These are phyloP conservation scores for Colletotrichum sp. DNA, from an alignment of 2,329 filamentous ascomycete species.

Conservation along the genomic window DNA sequence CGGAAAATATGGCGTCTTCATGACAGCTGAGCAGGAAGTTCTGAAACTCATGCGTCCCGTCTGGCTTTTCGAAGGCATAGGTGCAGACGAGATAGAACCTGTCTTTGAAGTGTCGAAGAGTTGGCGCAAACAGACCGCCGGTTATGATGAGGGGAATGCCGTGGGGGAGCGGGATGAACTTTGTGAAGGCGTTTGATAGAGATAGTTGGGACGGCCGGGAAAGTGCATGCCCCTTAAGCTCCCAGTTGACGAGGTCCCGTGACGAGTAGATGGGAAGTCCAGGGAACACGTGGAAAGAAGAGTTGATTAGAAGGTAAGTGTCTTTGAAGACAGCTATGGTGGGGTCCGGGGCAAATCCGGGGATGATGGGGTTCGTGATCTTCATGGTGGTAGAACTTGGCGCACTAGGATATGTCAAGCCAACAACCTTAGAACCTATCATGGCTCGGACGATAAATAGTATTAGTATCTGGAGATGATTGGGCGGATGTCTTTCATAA, in stretches of 20 bases:
- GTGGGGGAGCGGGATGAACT: not conserved
- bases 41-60: not conserved
- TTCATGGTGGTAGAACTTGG: not conserved
- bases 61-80: not conserved
- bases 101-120: not conserved
- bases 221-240: not conserved
- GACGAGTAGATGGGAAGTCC: conserved; percentile 47
- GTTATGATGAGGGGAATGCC: not conserved
- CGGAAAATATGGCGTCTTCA: not conserved
- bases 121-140: not conserved
- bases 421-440: not conserved
- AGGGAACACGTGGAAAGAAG: conserved; percentile 64
- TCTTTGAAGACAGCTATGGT: conserved; percentile 29
- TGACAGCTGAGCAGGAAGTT: not conserved
- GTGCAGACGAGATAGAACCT: not conserved
- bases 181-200: not conserved
- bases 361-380: conserved; percentile 31
- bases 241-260: conserved; percentile 33
- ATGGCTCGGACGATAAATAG: not conserved
- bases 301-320: conserved; percentile 49
- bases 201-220: not conserved
- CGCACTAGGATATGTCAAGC: not conserved
- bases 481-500: not conserved
- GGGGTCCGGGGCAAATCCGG: conserved; percentile 34
- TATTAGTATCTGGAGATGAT: not conserved